Evolutionary conservation across 768 basidiomycete genomes (phyloP), one percentile per base, ranked within the genome.

Genomic region (Trichaptum fuscoviolaceum): DNA sequence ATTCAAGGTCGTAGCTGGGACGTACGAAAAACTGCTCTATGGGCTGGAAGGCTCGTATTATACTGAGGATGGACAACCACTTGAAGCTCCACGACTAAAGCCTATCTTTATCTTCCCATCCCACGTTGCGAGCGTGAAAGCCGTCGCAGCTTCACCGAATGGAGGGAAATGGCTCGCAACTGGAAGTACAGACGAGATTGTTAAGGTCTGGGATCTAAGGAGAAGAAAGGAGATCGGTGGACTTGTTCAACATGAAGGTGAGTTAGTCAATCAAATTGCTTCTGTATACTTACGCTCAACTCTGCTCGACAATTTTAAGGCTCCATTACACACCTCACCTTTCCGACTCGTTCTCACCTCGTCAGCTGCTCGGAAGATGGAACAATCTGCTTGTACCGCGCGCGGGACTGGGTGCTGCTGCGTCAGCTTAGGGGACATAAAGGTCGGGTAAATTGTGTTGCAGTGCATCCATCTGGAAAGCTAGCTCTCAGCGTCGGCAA

Each of bases 21-120:
- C 96, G 20, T 99, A 99, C 76, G 97, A 99, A 81, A 97, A 96
- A 73, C 82, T 99, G 18, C 83, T 99, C 20, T 99, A 97, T 71
- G 96, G 96, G 15, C 80, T 97, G 20, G 84, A 93, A 67, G 93
- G 90, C 36, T 80, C 85, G 0, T 71, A 75, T 63, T 25, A 25
- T 17, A 27, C 69, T 10, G 52, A 66, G 9, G 68, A 64, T 42
- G 59, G 78, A 85, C 59, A 76, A 78, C 20, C 65, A 75, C 35
- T 75, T 75, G 62, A 70, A 77, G 7, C 73, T 77, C 52, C 70
- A 71, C 2, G 75, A 24, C 73, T 96, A 30, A 86, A 87, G 65
- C 95, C 97, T 0, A 84, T 92, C 58, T 99, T 99, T 77, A 93
- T 95, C 69, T 99, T 99, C 78, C 96, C 97, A 30, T 97, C 97